phyloP scores from a whole-genome alignment of 1,284 basidiomycete species.

The Caloboletus inedulis region DNA sequence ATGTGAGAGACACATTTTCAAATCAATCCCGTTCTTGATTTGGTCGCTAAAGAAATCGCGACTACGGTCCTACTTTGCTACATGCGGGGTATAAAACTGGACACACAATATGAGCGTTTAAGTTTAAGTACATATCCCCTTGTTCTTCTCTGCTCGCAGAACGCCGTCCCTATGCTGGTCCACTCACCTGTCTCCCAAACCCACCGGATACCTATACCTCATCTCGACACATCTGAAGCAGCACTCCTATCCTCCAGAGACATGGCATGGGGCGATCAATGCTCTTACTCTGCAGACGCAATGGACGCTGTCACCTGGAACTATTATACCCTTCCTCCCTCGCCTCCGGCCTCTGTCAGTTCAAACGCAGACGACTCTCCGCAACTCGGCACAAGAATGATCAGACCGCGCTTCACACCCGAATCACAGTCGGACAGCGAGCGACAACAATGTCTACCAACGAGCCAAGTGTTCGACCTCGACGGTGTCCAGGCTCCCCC shows the following conservation, averaged over 20 bases:
- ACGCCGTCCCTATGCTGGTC: slow-evolving; percentile 12
- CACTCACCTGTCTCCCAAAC: slow-evolving; percentile 31
- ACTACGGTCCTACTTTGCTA: slow-evolving; percentile 28
- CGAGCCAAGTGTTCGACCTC: slow-evolving; percentile 69
- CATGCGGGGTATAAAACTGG: slow-evolving; percentile 34
- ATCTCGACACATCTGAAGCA: slow-evolving; percentile 54
- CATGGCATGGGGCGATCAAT: slow-evolving; percentile 45
- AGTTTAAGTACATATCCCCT: slow-evolving; percentile 18
- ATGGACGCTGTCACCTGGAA: slow-evolving; percentile 44
- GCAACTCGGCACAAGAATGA: slow-evolving; percentile 42
- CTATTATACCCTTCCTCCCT: slow-evolving; percentile 48
- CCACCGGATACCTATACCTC: slow-evolving; percentile 49
- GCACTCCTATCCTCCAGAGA: slow-evolving; percentile 45
- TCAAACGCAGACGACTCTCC: slow-evolving; percentile 47
- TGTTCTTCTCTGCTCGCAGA: slow-evolving; percentile 9
- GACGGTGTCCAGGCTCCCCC: slow-evolving; percentile 31
- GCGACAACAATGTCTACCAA: slow-evolving; percentile 58
- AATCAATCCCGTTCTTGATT: slow-evolving; percentile 35
- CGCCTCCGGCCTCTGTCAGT: slow-evolving; percentile 49
- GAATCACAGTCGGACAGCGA: slow-evolving; percentile 43
- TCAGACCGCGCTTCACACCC: slow-evolving; percentile 48
- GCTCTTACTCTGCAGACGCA: slow-evolving; percentile 37
- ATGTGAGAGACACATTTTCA: slow-evolving; percentile 36
- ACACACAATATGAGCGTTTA: slow-evolving; percentile 20
- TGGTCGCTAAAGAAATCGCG: slow-evolving; percentile 29